phyloP scores from a whole-genome alignment of 805 yeast species.

The Lachancea meyersii region DNA sequence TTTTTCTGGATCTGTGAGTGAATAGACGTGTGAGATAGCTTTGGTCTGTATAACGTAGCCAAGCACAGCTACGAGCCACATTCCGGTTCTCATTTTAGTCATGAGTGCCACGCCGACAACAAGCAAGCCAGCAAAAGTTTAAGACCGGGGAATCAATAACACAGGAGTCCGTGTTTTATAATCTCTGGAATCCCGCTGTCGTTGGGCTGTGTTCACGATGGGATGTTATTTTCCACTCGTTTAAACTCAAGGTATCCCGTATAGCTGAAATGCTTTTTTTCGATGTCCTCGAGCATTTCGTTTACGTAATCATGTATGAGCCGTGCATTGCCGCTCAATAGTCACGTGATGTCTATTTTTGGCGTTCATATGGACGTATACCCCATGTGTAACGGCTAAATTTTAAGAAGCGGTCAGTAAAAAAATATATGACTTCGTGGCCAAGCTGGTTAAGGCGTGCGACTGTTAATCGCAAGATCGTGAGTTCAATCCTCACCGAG shows the following conservation, averaged over 20 bases:
- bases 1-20: neutral
- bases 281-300: neutral
- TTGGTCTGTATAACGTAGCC: conserved; percentile 29
- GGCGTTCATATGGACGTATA: no score
- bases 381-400: neutral
- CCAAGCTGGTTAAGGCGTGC: conserved; percentile 59
- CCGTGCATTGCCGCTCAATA: neutral
- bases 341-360: neutral
- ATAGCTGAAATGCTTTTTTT: no score
- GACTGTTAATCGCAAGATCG: conserved; percentile 62
- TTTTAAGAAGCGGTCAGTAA: neutral
- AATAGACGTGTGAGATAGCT: conserved; percentile 21
- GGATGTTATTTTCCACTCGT: no score
- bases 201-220: no score
- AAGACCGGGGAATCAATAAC: no score
- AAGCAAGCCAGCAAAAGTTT: no score
- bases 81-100: conserved; percentile 1
- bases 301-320: neutral
- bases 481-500: conserved; percentile 56
- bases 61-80: conserved; percentile 24
- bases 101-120: neutral
- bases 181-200: no score
- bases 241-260: no score
- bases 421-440: conserved; percentile 40
- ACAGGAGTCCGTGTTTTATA: no score